Evolutionary conservation across 2,329 filamentous ascomycete species (phyloP), one percentile per base, ranked within the genome.

Genomic region (Zasmidium citrigriseum): DNA sequence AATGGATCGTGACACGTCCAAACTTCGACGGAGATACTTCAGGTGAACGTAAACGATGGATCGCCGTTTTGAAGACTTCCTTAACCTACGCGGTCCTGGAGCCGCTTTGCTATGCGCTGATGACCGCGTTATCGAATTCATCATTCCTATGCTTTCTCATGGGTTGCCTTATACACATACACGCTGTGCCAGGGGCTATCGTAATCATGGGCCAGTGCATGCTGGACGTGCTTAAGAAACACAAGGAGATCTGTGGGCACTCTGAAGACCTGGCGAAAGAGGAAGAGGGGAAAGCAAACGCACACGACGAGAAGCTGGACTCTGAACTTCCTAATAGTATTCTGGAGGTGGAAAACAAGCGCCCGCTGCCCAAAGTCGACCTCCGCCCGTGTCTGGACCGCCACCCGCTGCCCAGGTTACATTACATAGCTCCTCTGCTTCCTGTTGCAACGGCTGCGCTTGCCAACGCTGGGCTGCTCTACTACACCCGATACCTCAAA

Each of bases 111-210:
- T 45, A 54, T 27, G 38, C 29, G 23, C n/a, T 54, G 14, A 58
- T 58, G 55, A 58, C 50, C 10, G 48, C 55, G 4, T 16, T 58
- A 10, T 58, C 55, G 4, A 46, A 45, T 45, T n/a, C 53, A 3
- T 23, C 50, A 11, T 41, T 52, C 24, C 54, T 45, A 50, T 58
- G 50, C 50, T 41, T 58, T 18, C 27, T 54, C 20, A 58, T 54
- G 55, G 50, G 14, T 10, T 44, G 44, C 46, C 49, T 16, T 7
- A 9, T 54, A 16, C 50, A 54, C 24, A 21, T 53, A 11, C 16
- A 24, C 1, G n/a, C 44, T 3, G 49, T 38, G 4, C 24, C 38
- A 23, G 48, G 55, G 24, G 18, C 23, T n/a, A 1, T 41, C 9
- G 20, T 22, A 14, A 12, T 46, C 29, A 23, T 54, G 52, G 41